Evolutionary conservation across 2,329 filamentous ascomycete species (phyloP), one percentile per base, ranked within the genome.

Genomic region (Clonostachys solani): DNA sequence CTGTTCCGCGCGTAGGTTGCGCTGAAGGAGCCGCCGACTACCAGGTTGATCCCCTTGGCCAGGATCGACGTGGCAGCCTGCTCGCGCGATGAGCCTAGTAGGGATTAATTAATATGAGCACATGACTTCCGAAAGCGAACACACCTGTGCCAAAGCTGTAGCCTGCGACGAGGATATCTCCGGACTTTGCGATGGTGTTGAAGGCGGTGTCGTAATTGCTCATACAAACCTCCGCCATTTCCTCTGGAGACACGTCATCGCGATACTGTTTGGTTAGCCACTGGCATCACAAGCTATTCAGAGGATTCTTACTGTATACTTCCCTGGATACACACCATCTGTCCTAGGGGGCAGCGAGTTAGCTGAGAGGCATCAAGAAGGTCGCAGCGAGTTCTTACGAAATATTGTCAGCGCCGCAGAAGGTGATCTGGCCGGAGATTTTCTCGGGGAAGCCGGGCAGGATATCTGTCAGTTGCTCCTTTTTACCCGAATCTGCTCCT

Each of bases 101-200:
- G 40, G 13, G 12, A 10, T 12, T 12, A 42, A 13, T 42, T 42
- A 12, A 42, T n/a, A n/a, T n/a, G n/a, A n/a, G n/a, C n/a, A n/a
- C n/a, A n/a, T n/a, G n/a, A n/a, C n/a, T n/a, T n/a, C n/a, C n/a
- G n/a, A n/a, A n/a, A n/a, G n/a, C n/a, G n/a, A n/a, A n/a, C n/a
- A 96, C n/a, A n/a, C n/a, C 92, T 47, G 92, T 74, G 43, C 92
- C 92, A 60, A 96, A 96, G 72, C 95, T 95, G 73, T 84, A 94
- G 33, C 91, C 91, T 0, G 84, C 71, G 1, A 96, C 91, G 1
- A 96, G 78, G 47, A 96, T 89, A 58, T 97, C 92, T 43, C 82
- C 83, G 0, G 80, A 61, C 53, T 78, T 78, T 42, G 87, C 84
- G 35, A 84, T 73, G 1, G 68, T 64, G 10, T 75, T 65, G 62